A percentile compares a stretch with the other conserved stretches of the same genome.
These are phyloP conservation scores for Neofusicoccum sp. DNA, from an alignment of 2,329 filamentous ascomycete species.

Conservation along the genomic window DNA sequence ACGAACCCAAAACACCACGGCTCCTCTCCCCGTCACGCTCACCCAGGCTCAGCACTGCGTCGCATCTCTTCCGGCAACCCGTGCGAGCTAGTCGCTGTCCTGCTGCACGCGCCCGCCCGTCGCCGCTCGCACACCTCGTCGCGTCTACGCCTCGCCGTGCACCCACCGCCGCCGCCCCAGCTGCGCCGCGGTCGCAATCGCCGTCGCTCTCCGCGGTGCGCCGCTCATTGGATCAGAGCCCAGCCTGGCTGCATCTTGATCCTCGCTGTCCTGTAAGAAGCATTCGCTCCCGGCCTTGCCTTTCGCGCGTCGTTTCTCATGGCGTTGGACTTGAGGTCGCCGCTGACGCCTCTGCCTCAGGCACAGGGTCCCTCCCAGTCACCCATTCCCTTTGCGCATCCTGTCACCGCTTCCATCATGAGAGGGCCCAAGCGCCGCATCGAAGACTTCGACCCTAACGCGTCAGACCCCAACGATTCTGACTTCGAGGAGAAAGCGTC, in stretches of 20 bases:
- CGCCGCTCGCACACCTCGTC: background rate
- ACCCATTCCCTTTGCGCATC: background rate
- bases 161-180: constrained; percentile 12
- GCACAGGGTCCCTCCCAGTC: background rate
- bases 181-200: constrained; percentile 14
- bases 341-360: background rate
- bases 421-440: constrained; percentile 41
- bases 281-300: too few relatives aligned
- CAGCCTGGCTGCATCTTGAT: background rate
- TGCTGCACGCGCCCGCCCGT: background rate
- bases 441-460: constrained; percentile 39
- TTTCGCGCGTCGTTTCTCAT: background rate
- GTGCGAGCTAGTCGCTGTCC: background rate
- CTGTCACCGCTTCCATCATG: constrained; percentile 28
- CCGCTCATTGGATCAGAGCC: background rate
- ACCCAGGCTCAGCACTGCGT: background rate
- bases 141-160: background rate
- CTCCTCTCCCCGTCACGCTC: constrained; percentile 6
- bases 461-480: constrained; percentile 42
- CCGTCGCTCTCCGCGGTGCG: background rate
- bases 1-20: constrained; percentile 20
- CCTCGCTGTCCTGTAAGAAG: constrained; percentile 3
- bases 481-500: constrained; percentile 32
- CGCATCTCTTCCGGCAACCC: constrained; percentile 4
- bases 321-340: background rate